These are phyloP conservation scores for Hyphodiscus sp. DNA, from an alignment of 2,329 filamentous ascomycete genomes.

Conservation along the genomic window DNA sequence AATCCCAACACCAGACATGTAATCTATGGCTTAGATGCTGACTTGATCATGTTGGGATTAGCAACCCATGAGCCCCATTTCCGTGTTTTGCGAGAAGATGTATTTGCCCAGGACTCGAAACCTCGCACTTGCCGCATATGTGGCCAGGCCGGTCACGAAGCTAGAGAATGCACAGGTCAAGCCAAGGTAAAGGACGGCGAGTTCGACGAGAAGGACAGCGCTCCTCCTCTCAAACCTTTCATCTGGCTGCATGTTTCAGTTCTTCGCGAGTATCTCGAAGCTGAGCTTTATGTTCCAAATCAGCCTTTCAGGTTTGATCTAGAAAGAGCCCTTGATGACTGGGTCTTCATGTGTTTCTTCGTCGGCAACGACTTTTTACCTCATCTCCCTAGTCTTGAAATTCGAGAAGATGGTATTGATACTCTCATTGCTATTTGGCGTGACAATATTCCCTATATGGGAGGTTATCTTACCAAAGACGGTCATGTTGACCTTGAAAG, in stretches of 20 bases:
- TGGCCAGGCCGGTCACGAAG: constrained; percentile 87
- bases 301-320: constrained; percentile 87
- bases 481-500: constrained; percentile 81
- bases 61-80: constrained; percentile 98
- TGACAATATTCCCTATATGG: constrained; percentile 85
- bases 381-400: constrained; percentile 94
- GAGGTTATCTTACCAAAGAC: constrained; percentile 93
- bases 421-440: constrained; percentile 96
- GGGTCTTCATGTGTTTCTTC: constrained; percentile 99
- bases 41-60: constrained; percentile 96
- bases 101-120: constrained; percentile 86
- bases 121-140: constrained; percentile 79
- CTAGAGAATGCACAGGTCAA: constrained; percentile 74
- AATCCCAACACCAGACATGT: constrained; percentile 97
- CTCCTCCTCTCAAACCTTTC: constrained; percentile 74
- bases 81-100: constrained; percentile 90
- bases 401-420: constrained; percentile 94
- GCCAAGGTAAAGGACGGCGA: constrained; percentile 73
- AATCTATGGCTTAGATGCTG: constrained; percentile 95
- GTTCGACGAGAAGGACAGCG: constrained; percentile 73
- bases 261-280: constrained; percentile 84
- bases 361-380: constrained; percentile 98
- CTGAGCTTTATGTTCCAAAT: constrained; percentile 77
- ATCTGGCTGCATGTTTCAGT: constrained; percentile 96
- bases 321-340: constrained; percentile 91